A percentile compares a stretch with the other conserved stretches of the same genome.
Evolutionary conservation across 148 eudicot genomes (phyloP).

Genomic region (Chenopodium suecicum): DNA sequence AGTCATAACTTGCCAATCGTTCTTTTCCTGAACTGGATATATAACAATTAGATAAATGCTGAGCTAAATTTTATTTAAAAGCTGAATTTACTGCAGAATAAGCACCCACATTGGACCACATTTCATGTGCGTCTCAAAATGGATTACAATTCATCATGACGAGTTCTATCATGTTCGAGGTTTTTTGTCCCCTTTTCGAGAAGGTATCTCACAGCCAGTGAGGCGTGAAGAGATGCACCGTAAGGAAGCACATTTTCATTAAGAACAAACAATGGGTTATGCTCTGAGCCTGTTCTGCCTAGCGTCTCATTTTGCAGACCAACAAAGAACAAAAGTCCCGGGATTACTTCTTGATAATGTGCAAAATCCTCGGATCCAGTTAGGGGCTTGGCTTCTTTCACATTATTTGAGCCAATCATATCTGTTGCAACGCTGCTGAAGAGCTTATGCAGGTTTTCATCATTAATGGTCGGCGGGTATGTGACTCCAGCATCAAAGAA

Average conservation of each 20-base stretch:
- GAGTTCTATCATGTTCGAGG: slow-evolving; percentile 12
- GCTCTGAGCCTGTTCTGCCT: slow-evolving; percentile 38
- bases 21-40: background rate
- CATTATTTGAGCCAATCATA: slow-evolving; percentile 52
- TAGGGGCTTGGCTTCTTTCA: slow-evolving; percentile 61
- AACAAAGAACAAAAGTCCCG: slow-evolving; percentile 75
- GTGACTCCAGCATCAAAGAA: slow-evolving; percentile 39
- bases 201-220: slow-evolving; percentile 66
- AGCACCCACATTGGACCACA: slow-evolving; percentile 17
- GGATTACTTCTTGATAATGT: slow-evolving; percentile 71
- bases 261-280: slow-evolving; percentile 44
- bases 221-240: slow-evolving; percentile 80
- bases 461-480: slow-evolving; percentile 65
- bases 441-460: slow-evolving; percentile 52
- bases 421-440: slow-evolving; percentile 57
- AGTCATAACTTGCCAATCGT: background rate
- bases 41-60: background rate
- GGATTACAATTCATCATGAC: slow-evolving; percentile 65
- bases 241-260: slow-evolving; percentile 70
- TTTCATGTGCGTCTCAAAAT: slow-evolving; percentile 18
- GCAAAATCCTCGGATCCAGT: slow-evolving; percentile 93
- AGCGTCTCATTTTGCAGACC: slow-evolving; percentile 63
- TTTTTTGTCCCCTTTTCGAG: slow-evolving; percentile 35
- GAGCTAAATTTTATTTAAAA: background rate
- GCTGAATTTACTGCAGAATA: slow-evolving; percentile 23